A percentile compares a stretch with the other conserved stretches of the same genome.
Conservation (phyloP, 2,329 filamentous ascomycete genomes). For the Pestalotiopsis sp. region DNA sequence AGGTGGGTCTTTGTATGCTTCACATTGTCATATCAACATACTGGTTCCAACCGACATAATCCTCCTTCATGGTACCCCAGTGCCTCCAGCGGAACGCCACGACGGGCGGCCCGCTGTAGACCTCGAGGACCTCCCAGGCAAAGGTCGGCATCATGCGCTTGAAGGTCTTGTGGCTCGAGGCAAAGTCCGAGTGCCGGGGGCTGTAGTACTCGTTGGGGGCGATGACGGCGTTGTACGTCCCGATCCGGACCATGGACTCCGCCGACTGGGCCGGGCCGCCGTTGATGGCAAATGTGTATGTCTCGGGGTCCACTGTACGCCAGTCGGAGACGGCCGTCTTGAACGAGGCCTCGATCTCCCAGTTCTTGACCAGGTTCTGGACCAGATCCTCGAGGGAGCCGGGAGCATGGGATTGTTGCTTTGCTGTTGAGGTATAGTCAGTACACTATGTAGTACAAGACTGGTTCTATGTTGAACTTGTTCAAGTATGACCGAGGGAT, state of each 20-base stretch:
- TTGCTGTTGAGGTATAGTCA: slow-evolving; percentile 45
- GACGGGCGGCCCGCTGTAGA: slow-evolving; percentile 65
- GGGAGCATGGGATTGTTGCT: slow-evolving; percentile 56
- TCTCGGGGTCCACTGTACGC: slow-evolving; percentile 63
- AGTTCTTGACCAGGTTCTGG: slow-evolving; percentile 74
- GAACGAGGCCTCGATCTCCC: slow-evolving; percentile 73
- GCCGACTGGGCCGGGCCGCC: slow-evolving; percentile 58
- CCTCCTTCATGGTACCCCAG: slow-evolving; percentile 69
- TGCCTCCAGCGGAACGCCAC: slow-evolving; percentile 70
- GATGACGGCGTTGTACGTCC: slow-evolving; percentile 72
- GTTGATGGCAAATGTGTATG: slow-evolving; percentile 68
- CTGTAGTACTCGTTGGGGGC: slow-evolving; percentile 66
- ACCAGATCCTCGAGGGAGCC: slow-evolving; percentile 63
- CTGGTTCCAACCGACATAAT: slow-evolving; percentile 68
- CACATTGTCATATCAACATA: slow-evolving; percentile 38
- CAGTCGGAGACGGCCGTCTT: slow-evolving; percentile 64
- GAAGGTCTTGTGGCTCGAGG: slow-evolving; percentile 70
- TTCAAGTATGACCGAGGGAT: not conserved
- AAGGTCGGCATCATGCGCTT: slow-evolving; percentile 76
- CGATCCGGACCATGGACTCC: slow-evolving; percentile 68
- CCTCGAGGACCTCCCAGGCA: slow-evolving; percentile 72
- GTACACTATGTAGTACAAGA: not conserved
- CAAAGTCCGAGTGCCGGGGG: slow-evolving; percentile 63
- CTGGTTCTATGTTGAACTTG: too few species aligned
- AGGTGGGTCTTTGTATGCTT: too few species aligned